Conservation (phyloP, 2,329 filamentous ascomycete genomes). For the Gnomoniopsis smithogilvyi region DNA sequence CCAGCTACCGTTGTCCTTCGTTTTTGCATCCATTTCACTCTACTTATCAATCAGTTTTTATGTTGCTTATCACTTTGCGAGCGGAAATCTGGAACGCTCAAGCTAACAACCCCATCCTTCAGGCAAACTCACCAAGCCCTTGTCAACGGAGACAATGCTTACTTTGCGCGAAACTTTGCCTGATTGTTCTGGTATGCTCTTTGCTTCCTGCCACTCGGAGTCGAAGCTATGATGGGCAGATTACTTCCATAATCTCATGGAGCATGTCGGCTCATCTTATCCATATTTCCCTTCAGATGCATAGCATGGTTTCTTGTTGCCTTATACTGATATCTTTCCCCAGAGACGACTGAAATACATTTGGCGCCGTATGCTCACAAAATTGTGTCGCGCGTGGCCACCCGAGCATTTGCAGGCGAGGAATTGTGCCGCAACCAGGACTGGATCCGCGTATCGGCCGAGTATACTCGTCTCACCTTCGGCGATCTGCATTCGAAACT, state of each 20-base stretch:
- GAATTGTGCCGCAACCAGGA: conserved; percentile 26
- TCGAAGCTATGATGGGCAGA: neutral
- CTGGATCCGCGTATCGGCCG: neutral
- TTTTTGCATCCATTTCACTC: no score
- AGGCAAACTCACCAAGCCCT: neutral
- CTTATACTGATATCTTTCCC: neutral
- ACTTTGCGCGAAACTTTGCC: neutral
- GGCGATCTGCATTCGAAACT: neutral
- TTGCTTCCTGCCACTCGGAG: neutral
- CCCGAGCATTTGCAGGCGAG: conserved; percentile 27
- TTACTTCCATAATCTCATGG: neutral
- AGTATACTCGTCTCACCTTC: neutral
- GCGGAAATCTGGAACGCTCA: no score
- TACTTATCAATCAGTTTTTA: neutral
- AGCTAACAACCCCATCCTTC: neutral
- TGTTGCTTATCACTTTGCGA: neutral
- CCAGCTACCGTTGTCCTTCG: neutral
- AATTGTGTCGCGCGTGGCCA: conserved; percentile 26
- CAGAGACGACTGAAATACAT: neutral
- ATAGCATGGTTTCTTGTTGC: neutral
- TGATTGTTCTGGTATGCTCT: neutral
- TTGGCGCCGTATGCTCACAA: neutral
- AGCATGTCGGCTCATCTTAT: neutral
- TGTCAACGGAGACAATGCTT: conserved; percentile 1
- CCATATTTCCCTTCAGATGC: neutral